These are phyloP conservation scores for Cyberlindnera amylophila DNA, from an alignment of 805 yeast genomes.

Conservation along the genomic window DNA sequence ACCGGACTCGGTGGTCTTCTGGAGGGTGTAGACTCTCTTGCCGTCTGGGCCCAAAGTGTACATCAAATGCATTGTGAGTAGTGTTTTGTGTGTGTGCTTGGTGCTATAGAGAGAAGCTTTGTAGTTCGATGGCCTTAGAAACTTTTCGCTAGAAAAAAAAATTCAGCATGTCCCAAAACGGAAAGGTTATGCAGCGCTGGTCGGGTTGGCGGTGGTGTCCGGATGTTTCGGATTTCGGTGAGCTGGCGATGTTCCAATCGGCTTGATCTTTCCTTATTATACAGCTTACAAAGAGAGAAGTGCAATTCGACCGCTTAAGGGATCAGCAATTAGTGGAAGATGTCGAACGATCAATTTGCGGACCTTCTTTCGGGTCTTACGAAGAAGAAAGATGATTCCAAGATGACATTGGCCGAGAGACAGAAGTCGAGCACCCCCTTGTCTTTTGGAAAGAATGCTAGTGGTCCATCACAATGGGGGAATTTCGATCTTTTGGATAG, in stretches of 20 bases:
- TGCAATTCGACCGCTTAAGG: no score
- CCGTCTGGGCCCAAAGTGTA: conserved; percentile 94
- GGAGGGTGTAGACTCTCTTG: conserved; percentile 89
- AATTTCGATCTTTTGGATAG: conserved; percentile 35
- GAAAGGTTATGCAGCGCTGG: conserved; percentile 4
- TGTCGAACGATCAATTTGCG: conserved; percentile 28
- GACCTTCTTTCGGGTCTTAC: conserved; percentile 22
- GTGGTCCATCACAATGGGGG: conserved; percentile 27
- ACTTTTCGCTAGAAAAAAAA: background rate
- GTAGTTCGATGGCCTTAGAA: background rate
- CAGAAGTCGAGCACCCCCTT: conserved; percentile 18
- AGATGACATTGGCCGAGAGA: conserved; percentile 34
- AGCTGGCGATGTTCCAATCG: background rate
- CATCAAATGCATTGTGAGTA: conserved; percentile 88
- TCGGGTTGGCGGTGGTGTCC: background rate
- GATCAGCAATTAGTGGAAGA: background rate
- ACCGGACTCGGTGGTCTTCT: conserved; percentile 77
- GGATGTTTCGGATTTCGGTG: background rate
- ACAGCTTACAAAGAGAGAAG: no score
- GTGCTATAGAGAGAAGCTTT: background rate
- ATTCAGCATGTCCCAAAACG: background rate
- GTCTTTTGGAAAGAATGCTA: background rate
- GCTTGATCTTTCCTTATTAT: background rate
- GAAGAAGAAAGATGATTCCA: conserved; percentile 26
- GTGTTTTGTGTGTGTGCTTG: background rate